Base-by-base conservation (phyloP, 495 filamentous ascomycete species). In the Ascobolus immersus region DNA sequence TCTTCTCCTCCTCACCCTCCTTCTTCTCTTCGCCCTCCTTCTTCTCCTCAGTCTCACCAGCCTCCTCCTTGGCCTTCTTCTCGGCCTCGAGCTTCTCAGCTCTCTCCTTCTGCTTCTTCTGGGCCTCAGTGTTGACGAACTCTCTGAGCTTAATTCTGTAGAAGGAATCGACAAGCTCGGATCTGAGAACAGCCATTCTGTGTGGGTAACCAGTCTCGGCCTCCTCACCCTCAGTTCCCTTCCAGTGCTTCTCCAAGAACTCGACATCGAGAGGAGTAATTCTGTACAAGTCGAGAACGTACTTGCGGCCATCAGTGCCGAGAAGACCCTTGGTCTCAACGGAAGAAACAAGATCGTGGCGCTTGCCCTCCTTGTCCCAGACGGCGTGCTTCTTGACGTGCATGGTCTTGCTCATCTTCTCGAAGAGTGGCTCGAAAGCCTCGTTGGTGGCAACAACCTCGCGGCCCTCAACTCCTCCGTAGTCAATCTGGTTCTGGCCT, bases 311-410 rank as follows among this genome's bases (percentile, higher is more conserved):
- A 48, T 99, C 89, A 1, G 89, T 94, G n/a, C 89, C 89, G 28
- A 93, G 57, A 6, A 99, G 63, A 17, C 89, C 89, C 61, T 99
- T 99, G 15, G 89, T 99, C 57, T 99, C 89, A 18, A 99, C 79
- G 45, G 82, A 93, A 17, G 73, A 78, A 52, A 93, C 89, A 9
- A 99, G 65, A 19, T 93, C 78, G 48, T 89, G 80, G 13, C 73
- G 69, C 57, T 79, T 74, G 42, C 66, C 67, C 35, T 91, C 77
- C 60, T 92, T 94, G 55, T 99, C 89, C 89, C 89, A 99, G 17
- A 94, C 89, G 17, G 79, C 58, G 52, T 99, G 89, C 58, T 73
- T 76, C 69, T 99, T 94, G 38, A 92, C 71, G 24, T 67, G 67
- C 37, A 93, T 61, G 12, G 74, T 64, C 52, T 78, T 77, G 19